Evolutionary conservation across 2,329 filamentous ascomycete species (phyloP).

Genomic region (Monilinia polystroma): DNA sequence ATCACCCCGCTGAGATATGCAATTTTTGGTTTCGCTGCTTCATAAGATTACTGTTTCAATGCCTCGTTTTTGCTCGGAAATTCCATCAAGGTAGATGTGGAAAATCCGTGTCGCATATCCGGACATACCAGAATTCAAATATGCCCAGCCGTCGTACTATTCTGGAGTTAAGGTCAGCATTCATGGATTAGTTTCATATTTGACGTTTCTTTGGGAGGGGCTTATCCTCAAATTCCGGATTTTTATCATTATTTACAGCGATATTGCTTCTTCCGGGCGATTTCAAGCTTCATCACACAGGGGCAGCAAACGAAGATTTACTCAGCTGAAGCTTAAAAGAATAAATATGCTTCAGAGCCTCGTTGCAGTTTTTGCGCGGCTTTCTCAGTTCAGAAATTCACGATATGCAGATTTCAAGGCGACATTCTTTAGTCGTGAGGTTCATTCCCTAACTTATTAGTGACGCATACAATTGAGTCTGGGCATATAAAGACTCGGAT

Average conservation of each 20-base stretch:
- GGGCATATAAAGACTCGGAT: neutral
- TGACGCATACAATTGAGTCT: neutral
- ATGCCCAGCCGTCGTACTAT: neutral
- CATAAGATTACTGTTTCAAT: neutral
- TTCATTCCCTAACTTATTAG: neutral
- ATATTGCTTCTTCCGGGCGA: neutral
- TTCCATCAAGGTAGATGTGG: neutral
- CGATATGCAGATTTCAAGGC: neutral
- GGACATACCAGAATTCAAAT: neutral
- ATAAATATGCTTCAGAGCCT: neutral
- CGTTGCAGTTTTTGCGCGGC: neutral
- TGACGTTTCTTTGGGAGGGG: too few species aligned
- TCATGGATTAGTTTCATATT: neutral
- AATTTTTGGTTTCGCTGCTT: slow-evolving; percentile 5
- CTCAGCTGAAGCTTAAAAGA: neutral
- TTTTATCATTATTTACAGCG: neutral
- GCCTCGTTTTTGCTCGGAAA: neutral
- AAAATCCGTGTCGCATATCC: neutral
- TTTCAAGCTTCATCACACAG: neutral
- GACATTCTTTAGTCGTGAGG: neutral
- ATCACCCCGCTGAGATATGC: neutral
- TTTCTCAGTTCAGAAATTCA: neutral
- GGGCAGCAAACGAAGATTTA: neutral
- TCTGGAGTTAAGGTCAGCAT: neutral
- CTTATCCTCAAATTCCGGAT: neutral